Evolutionary conservation across 106 monocot species (phyloP), one percentile per base, ranked within the genome.

Genomic region (Narthecium ossifragum): DNA sequence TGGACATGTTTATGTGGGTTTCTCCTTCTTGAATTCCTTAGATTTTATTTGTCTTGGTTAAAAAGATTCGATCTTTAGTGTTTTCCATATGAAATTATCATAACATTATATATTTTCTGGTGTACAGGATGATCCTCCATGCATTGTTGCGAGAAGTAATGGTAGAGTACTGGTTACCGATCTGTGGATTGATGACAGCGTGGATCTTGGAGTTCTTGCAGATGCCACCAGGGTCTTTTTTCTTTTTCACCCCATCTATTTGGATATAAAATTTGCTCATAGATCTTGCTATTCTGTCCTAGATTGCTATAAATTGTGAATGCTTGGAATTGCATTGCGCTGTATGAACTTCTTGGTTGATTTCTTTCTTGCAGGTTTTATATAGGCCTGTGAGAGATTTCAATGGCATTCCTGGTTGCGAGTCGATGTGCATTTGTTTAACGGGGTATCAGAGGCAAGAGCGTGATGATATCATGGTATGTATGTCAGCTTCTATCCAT

Each of bases 381-480:
- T 98, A 98, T 66, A 79, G 73, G 45, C 96, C 90, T 53, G 71
- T 81, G 10, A 87, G 46, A 71, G 84, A 98, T 69, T 66, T 81
- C 54, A 86, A 76, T 77, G 96, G 96, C 63, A 91, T 98, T 72
- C 87, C 90, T 20, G 96, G 91, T 3, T 66, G 83, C 61, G 67
- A 82, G 39, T 67, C 61, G 6, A 51, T 98, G 17, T 34, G 45
- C 41, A 79, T 98, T 57, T 98, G 96, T 74, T 79, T 98, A 68
- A 98, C 96, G 2, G 96, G 96, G 41, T 98, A 91, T 70, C 90
- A 98, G 53, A 84, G 78, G 65, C 73, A 69, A 71, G 86, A 91
- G 37, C 90, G 96, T 40, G 87, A 98, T 46, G 86, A 86, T 67
- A 87, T 98, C 20, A 98, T 91, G 96, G 96, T 98, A 83, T 59